Evolutionary conservation across 2,329 filamentous ascomycete genomes (phyloP), one percentile per base, ranked within the genome.

Genomic region (Neopestalotiopsis sp.): DNA sequence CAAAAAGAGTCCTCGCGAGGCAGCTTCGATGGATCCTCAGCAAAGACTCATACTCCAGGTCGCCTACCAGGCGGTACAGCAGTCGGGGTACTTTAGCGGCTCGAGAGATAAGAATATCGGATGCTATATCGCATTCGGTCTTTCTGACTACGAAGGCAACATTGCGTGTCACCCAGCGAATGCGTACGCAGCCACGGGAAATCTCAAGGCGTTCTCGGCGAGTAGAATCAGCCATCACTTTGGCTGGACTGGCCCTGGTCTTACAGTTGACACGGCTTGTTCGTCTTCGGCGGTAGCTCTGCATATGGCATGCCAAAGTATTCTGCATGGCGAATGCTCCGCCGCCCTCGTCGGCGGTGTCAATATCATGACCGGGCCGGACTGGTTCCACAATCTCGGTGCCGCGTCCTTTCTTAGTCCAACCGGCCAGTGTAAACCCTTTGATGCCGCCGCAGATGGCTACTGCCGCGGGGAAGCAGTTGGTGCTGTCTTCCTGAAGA

Each of bases 21-120:
- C 71, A 10, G 42, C 57, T 14, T 66, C 74, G 72, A 90, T 88
- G 1, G 90, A 92, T 76, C 90, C 90, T 0, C 88, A 89, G 80
- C 90, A 91, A 74, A 84, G 90, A 72, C 79, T 92, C 30, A 87
- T 88, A 2, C 79, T 92, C 5, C 84, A 89, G 30, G 90, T 89
- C 5, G 89, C 89, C 0, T 92, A 92, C 71, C 90, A 92, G 73
- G 90, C 90, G 1, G 81, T 92, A 32, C 90, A 92, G 75, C 88
- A 88, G 82, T 88, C 88, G 40, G 90, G 74, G 28, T 61, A 61
- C 30, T 61, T 61, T 3, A 70, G 70, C 38, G 73, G 74, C 0
- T 61, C 71, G 0, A 70, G 74, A 20, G 34, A 65, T 1, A 77
- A 74, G 0, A 65, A 73, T 0, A 72, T 71, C 1, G 69, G 73